Evolutionary conservation across 2,329 filamentous ascomycete genomes (phyloP), one percentile per base, ranked within the genome.

Genomic region (Cladosporium sp.): DNA sequence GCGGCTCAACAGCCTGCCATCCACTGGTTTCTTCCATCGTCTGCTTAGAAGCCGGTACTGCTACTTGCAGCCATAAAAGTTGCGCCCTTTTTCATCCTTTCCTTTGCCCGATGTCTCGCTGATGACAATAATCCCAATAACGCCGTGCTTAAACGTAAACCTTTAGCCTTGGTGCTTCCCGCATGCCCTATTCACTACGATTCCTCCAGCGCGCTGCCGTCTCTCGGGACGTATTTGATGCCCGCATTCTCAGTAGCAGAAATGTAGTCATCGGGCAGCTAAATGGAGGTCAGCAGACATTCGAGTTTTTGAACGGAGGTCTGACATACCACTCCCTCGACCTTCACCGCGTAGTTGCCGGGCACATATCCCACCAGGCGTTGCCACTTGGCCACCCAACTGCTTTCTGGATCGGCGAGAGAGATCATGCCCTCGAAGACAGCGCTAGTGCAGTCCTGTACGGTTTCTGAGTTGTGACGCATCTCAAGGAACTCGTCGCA

Each of bases 311-410:
- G 20, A 12, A 12, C 7, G 27, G 29, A n/a, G 22, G 16, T 5
- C 32, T 20, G 7, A 70, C 77, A 69, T 58, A 80, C 77, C 54
- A 88, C 82, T 15, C 93, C 93, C 27, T 86, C 89, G 19, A 98
- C 93, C 73, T 97, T 96, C 50, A 90, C 87, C 15, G 93, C 93
- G 72, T 98, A 98, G 51, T 94, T 84, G 48, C 93, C 93, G 13
- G 83, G 80, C 46, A 93, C 85, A 68, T 95, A 97, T 49, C 82
- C 82, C 67, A 96, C 88, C 53, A 98, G 73, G 7, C 93, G 82
- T 76, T 97, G 90, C 86, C 91, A 97, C 66, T 88, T 88, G n/a
- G 92, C 91, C 42, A 97, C 88, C 93, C 93, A 98, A 63, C 88
- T 94, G 59, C 78, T 80, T 38, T 74, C 73, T n/a, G 91, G 91